phyloP scores from a whole-genome alignment of 805 yeast genomes.

The Phaffomyces thermotolerans region DNA sequence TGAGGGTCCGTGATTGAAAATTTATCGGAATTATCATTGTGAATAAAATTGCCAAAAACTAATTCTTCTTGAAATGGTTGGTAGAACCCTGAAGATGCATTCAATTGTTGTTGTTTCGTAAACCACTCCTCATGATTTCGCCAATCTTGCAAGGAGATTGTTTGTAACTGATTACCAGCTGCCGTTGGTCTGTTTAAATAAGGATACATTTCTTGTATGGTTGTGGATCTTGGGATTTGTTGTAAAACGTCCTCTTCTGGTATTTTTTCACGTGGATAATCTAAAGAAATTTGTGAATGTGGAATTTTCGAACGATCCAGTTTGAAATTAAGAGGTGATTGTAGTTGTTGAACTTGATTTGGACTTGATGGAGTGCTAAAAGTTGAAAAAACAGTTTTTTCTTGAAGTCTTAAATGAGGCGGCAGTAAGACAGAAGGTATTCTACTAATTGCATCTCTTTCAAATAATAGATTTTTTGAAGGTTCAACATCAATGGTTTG shows the following conservation, averaged over 20 bases:
- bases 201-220: slow-evolving; percentile 14
- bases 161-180: slow-evolving; percentile 10
- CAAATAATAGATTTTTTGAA: slow-evolving; percentile 12
- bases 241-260: slow-evolving; percentile 12
- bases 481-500: slow-evolving; percentile 3
- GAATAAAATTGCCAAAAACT: not conserved
- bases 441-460: slow-evolving; percentile 22
- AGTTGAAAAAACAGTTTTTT: not conserved
- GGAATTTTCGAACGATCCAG: not conserved
- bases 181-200: slow-evolving; percentile 1
- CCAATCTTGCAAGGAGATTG: slow-evolving; percentile 20
- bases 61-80: slow-evolving; percentile 1
- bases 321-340: not conserved
- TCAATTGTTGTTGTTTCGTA: slow-evolving; percentile 3
- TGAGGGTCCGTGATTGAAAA: not conserved
- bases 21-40: slow-evolving; percentile 1
- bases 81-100: not conserved
- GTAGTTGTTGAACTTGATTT: not conserved
- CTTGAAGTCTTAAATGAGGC: slow-evolving; percentile 22
- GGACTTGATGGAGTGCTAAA: not conserved
- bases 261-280: slow-evolving; percentile 7
- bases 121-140: slow-evolving; percentile 9
- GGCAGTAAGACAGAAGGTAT: slow-evolving; percentile 22
- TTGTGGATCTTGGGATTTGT: slow-evolving; percentile 18
- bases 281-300: not conserved